Base-by-base conservation (phyloP, 257 asterid species). In the Nyctanthes arbortristis region DNA sequence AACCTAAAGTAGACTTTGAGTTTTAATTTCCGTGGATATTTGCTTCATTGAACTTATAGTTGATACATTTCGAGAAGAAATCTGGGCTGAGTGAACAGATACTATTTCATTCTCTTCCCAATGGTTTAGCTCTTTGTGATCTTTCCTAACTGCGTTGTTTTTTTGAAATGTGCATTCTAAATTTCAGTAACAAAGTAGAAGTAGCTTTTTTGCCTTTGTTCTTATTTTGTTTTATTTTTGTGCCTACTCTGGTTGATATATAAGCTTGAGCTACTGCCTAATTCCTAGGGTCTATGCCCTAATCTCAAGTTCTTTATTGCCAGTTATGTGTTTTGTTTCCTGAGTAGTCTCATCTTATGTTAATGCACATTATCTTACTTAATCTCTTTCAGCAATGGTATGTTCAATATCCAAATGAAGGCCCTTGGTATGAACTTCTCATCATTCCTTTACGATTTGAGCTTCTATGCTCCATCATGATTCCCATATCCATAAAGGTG, bases 391-490 rank as follows among this genome's bases (percentile, higher is more conserved):
- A 94, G 99, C 87, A 86, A 76, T 94, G 99, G 99, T 94, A 94
- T 80, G 99, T 91, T 43, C 79, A 74, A 65, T 94, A 94, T 82
- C 99, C 97, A 77, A 81, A 70, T 61, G 95, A 91, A 88, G 96
- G 97, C 70, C 99, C 97, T 68, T 94, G 99, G 99, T 94, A 94
- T 61, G 99, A 94, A 75, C 90, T 94, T 76, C 84, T 94, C 73
- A 71, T 94, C 79, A 94, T 91, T 86, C 99, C 99, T 80, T 90
- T 94, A 65, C 97, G 99, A 28, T 94, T 94, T 81, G 97, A 94
- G 85, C 95, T 94, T 78, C 97, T 94, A 61, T 94, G 99, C 84
- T 94, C 99, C 75, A 94, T 94, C 71, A 94, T 94, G 99, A 94
- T 94, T 78, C 99, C 99, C 69, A 94, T 94, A 77, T 94, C 99